Percentiles rank a stretch among this genome's conserved stretches.
Evolutionary conservation across 441 rosid genomes (phyloP).

Genomic region (Arabidopsis lyrata): DNA sequence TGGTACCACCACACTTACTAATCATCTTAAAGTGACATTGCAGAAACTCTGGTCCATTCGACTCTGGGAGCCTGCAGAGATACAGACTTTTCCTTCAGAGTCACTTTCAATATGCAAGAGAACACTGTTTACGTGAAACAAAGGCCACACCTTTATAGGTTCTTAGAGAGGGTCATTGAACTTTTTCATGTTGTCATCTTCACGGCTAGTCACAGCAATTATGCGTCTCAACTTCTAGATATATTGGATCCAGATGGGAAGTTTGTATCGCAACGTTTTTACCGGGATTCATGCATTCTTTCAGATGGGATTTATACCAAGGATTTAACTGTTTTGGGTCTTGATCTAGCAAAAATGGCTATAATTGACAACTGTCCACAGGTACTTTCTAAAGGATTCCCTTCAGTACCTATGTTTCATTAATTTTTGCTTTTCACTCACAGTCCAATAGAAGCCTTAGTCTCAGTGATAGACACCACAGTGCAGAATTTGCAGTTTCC

Average conservation of each 20-base stretch:
- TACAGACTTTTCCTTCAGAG: conserved; percentile 80
- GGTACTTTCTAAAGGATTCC: conserved; percentile 50
- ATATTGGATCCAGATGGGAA: conserved; percentile 77
- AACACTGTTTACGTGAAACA: conserved; percentile 80
- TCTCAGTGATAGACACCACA: not conserved
- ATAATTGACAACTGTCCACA: conserved; percentile 95
- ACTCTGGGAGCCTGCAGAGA: conserved; percentile 70
- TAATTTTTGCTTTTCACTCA: not conserved
- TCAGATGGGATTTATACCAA: conserved; percentile 85
- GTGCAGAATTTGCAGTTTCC: not conserved
- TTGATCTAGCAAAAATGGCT: conserved; percentile 91
- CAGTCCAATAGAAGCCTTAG: not conserved
- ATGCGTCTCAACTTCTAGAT: conserved; percentile 84
- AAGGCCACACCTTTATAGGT: conserved; percentile 78
- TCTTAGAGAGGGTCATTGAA: conserved; percentile 89
- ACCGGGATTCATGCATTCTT: conserved; percentile 89
- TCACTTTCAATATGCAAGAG: conserved; percentile 84
- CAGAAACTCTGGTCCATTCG: conserved; percentile 96
- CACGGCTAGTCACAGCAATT: conserved; percentile 95
- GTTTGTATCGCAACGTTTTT: conserved; percentile 71
- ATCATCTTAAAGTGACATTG: conserved; percentile 22
- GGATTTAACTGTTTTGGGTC: conserved; percentile 90
- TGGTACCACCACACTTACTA: not conserved
- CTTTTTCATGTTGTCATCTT: conserved; percentile 86
- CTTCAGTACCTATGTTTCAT: not conserved